Conservation (phyloP, 306 rosid species). For the Vicia faba region DNA sequence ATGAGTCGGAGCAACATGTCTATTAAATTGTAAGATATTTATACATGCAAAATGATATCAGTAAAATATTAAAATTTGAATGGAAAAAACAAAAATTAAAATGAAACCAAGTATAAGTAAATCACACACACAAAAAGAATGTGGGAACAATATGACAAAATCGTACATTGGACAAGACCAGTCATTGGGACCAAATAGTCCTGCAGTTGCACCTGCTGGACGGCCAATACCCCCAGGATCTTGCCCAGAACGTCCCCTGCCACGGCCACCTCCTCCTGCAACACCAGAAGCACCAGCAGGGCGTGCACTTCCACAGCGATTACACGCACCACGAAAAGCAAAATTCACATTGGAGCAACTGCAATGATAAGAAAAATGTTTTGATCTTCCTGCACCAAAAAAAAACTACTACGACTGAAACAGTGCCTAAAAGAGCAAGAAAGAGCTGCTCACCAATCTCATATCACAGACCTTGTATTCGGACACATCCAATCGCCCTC, state of each 20-base stretch:
- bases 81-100: background rate
- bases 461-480: conserved; percentile 99
- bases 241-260: conserved; percentile 75
- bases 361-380: conserved; percentile 44
- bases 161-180: conserved; percentile 98
- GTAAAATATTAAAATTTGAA: conserved; percentile 16
- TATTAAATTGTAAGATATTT: conserved; percentile 4
- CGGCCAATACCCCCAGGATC: conserved; percentile 73
- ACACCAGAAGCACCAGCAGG: conserved; percentile 88
- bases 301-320: conserved; percentile 97
- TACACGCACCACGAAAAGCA: conserved; percentile 99
- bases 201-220: conserved; percentile 62
- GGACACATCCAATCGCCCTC: conserved; percentile 99
- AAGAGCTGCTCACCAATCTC: conserved; percentile 98
- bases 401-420: conserved; percentile 13
- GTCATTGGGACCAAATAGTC: conserved; percentile 97
- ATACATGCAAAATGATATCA: conserved; percentile 17
- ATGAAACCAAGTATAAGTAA: conserved; percentile 21
- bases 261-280: conserved; percentile 84
- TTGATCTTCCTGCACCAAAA: conserved; percentile 41
- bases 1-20: background rate
- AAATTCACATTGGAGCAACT: conserved; percentile 94
- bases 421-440: conserved; percentile 61
- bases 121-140: background rate
- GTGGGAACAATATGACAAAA: background rate